These are phyloP conservation scores for Cyanodermella asteris DNA, from an alignment of 2,329 filamentous ascomycete genomes.

Conservation along the genomic window DNA sequence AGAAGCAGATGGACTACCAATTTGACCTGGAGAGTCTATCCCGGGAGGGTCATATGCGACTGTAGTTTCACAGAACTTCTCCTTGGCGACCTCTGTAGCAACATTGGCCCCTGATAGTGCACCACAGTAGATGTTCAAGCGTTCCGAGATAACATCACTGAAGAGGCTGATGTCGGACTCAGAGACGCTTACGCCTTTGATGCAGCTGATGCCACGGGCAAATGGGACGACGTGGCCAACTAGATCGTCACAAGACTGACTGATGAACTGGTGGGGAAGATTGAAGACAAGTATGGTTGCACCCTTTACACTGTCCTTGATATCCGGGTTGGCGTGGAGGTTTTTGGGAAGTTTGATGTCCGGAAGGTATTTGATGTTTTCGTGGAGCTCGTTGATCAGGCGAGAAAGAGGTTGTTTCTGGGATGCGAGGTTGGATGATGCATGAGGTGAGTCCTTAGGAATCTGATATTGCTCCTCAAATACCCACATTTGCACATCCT, in stretches of 20 bases:
- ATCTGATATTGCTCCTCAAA: slow-evolving; percentile 77
- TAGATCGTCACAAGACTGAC: slow-evolving; percentile 62
- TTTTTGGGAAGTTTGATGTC: slow-evolving; percentile 64
- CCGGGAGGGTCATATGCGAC: slow-evolving; percentile 85
- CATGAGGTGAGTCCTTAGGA: slow-evolving; percentile 45
- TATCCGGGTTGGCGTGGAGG: slow-evolving; percentile 59
- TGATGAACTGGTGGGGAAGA: slow-evolving; percentile 88
- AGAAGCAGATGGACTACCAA: slow-evolving; percentile 43
- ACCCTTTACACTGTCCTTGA: slow-evolving; percentile 58
- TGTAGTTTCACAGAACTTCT: slow-evolving; percentile 95
- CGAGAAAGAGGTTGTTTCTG: slow-evolving; percentile 68
- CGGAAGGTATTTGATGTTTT: slow-evolving; percentile 98
- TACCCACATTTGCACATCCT: slow-evolving; percentile 95
- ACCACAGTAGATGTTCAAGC: slow-evolving; percentile 87
- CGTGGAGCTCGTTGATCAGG: slow-evolving; percentile 78
- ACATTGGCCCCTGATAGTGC: slow-evolving; percentile 93
- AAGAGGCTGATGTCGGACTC: slow-evolving; percentile 74
- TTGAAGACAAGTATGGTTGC: slow-evolving; percentile 90
- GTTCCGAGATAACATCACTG: slow-evolving; percentile 81
- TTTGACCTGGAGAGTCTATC: slow-evolving; percentile 54
- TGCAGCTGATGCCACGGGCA: slow-evolving; percentile 85
- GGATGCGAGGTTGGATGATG: slow-evolving; percentile 32
- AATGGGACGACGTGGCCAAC: slow-evolving; percentile 77
- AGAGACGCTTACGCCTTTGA: slow-evolving; percentile 89
- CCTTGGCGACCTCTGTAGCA: slow-evolving; percentile 76